Percentiles rank a stretch among this genome's conserved stretches.
phyloP scores from a whole-genome alignment of 495 filamentous ascomycete species.

The Entonaema liquescens region DNA sequence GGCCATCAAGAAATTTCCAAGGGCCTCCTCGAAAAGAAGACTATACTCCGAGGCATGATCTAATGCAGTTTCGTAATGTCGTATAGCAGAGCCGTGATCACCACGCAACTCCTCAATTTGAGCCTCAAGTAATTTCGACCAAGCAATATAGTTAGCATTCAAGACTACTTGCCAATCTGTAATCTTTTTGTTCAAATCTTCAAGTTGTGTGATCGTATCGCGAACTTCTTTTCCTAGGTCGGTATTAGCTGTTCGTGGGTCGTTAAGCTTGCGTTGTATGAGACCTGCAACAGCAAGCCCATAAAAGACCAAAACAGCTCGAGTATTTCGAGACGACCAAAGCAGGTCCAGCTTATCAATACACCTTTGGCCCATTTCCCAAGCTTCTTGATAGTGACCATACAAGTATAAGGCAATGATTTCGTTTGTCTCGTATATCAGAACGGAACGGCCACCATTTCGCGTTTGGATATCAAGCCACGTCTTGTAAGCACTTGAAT shows the following conservation, averaged over 20 bases:
- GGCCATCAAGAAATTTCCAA: constrained; percentile 78
- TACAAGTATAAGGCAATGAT: constrained; percentile 78
- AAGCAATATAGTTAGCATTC: constrained; percentile 81
- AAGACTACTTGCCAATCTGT: constrained; percentile 73
- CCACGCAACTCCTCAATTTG: constrained; percentile 72
- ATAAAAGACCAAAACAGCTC: constrained; percentile 72
- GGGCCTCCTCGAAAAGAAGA: constrained; percentile 81
- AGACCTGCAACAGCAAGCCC: constrained; percentile 72
- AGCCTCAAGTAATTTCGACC: constrained; percentile 78
- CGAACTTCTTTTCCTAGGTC: constrained; percentile 63
- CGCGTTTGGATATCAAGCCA: constrained; percentile 56
- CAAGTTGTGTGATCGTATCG: constrained; percentile 63
- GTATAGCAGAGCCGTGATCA: constrained; percentile 68
- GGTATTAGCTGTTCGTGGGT: constrained; percentile 58
- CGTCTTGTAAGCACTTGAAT: constrained; percentile 68
- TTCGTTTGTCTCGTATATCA: constrained; percentile 77
- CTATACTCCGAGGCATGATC: constrained; percentile 83
- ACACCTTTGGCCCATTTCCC: constrained; percentile 71
- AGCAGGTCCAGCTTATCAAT: constrained; percentile 65
- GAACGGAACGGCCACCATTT: constrained; percentile 62
- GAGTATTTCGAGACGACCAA: constrained; percentile 76
- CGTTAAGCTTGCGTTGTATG: constrained; percentile 65
- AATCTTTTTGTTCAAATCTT: constrained; percentile 65
- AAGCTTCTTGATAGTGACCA: constrained; percentile 74
- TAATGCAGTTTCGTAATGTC: constrained; percentile 75